Percentiles rank a stretch among this genome's conserved stretches.
phyloP scores from a whole-genome alignment of 2,329 filamentous ascomycete genomes.

The Colletotrichum zoysiae region DNA sequence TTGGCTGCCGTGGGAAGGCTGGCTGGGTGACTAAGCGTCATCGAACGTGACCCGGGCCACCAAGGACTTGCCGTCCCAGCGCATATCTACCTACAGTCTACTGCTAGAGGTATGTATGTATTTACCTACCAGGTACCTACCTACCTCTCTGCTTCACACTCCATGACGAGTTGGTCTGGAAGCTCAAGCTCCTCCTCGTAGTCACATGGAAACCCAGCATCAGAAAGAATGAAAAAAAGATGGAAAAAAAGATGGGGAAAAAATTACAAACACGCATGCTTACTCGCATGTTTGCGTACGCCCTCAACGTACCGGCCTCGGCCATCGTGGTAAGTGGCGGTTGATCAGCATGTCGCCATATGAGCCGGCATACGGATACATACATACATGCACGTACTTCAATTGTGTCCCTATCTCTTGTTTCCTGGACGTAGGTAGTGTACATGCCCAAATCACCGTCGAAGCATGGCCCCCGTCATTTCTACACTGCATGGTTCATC shows the following conservation, averaged over 20 bases:
- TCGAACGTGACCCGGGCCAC: neutral
- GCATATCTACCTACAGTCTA: neutral
- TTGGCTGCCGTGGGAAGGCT: conserved; percentile 52
- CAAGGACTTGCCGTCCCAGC: conserved; percentile 9
- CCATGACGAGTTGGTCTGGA: neutral
- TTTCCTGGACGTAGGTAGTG: neutral
- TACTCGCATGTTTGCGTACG: conserved; percentile 18
- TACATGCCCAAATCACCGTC: conserved; percentile 11
- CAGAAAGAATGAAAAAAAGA: neutral
- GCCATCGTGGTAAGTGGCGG: conserved; percentile 4
- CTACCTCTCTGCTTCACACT: neutral
- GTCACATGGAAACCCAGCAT: conserved; percentile 22
- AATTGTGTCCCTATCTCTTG: conserved; percentile 1
- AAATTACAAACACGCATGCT: neutral
- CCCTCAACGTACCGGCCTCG: neutral
- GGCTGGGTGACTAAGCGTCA: conserved; percentile 29
- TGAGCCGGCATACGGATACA: conserved; percentile 3
- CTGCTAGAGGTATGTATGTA: too few species aligned
- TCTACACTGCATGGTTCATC: conserved; percentile 30
- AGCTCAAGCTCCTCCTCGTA: conserved; percentile 16
- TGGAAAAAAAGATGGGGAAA: too few species aligned
- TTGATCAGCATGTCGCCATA: neutral
- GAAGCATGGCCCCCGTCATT: conserved; percentile 14
- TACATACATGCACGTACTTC: conserved; percentile 3
- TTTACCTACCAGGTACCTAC: too few species aligned